Evolutionary conservation across 352 stramenopile genomes (phyloP).

Genomic region (Phytopythium sindhum): DNA sequence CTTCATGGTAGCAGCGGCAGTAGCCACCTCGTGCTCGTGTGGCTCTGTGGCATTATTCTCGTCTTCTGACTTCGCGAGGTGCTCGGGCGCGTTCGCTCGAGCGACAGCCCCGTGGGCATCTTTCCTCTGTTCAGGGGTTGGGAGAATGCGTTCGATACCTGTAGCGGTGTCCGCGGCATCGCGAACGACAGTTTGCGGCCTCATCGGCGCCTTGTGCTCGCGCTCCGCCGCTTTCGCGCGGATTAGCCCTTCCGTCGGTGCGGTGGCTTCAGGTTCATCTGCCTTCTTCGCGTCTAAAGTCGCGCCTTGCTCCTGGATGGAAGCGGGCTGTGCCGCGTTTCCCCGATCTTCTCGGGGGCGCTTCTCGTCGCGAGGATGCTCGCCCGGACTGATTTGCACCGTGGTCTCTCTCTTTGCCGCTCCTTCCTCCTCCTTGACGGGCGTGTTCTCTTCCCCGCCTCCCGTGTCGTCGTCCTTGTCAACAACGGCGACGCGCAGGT

Average conservation of each 20-base stretch:
- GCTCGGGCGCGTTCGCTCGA: background rate
- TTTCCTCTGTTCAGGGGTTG: background rate
- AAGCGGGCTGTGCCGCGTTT: background rate
- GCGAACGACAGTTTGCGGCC: background rate
- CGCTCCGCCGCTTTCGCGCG: background rate
- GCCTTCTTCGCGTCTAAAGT: background rate
- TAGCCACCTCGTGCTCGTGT: background rate
- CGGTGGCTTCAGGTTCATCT: background rate
- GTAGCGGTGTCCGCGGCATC: background rate
- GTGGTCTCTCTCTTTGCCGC: background rate
- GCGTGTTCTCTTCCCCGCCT: constrained; percentile 12
- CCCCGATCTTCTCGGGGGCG: background rate
- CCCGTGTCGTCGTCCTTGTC: constrained; percentile 15
- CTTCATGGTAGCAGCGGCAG: background rate
- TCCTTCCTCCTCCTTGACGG: background rate
- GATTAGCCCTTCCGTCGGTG: background rate
- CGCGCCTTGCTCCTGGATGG: background rate
- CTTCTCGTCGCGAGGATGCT: background rate
- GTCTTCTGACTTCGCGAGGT: background rate
- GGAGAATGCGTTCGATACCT: background rate
- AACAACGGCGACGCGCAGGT: constrained; percentile 3
- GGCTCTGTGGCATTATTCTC: background rate
- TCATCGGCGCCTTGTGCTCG: background rate
- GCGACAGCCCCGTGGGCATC: background rate
- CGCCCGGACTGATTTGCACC: background rate